A percentile compares a stretch with the other conserved stretches of the same genome.
Conservation (phyloP, 2,329 filamentous ascomycete species). For the Furcasterigmium sp. region DNA sequence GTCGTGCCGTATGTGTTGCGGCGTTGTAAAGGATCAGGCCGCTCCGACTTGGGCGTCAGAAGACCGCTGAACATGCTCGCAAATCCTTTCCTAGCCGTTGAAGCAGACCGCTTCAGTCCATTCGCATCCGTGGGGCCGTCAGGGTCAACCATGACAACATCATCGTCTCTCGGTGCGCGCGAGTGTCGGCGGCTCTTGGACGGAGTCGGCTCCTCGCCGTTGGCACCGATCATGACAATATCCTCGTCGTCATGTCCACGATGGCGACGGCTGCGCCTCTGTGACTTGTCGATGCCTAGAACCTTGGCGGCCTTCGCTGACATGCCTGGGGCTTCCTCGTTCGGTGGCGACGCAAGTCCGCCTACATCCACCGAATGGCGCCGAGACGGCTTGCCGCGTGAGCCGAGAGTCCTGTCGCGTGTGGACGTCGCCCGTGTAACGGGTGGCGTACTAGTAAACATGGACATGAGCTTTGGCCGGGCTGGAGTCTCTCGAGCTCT, state of each 20-base stretch:
- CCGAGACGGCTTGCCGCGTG: constrained; percentile 55
- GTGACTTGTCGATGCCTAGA: constrained; percentile 51
- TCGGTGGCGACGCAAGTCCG: constrained; percentile 66
- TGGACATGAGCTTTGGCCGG: constrained; percentile 54
- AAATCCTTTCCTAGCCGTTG: constrained; percentile 46
- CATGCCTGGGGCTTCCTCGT: constrained; percentile 61
- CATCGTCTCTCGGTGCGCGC: constrained; percentile 29
- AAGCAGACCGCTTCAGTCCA: constrained; percentile 25
- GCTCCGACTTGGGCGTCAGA: constrained; percentile 37
- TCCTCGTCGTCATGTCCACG: constrained; percentile 41
- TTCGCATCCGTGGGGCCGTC: constrained; percentile 22
- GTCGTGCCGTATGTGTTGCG: constrained; percentile 44
- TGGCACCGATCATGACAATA: constrained; percentile 34
- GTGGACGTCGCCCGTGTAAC: constrained; percentile 65
- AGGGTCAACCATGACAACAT: constrained; percentile 30
- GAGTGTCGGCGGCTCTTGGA: constrained; percentile 23
- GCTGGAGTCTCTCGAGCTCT: constrained; percentile 40
- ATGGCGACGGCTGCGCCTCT: constrained; percentile 23
- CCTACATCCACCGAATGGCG: constrained; percentile 62
- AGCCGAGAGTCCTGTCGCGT: constrained; percentile 55
- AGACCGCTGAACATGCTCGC: constrained; percentile 59
- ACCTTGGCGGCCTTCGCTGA: constrained; percentile 74
- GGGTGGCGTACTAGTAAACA: constrained; percentile 65
- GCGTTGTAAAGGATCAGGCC: constrained; percentile 33
- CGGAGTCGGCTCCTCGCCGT: constrained; percentile 8